phyloP scores from a whole-genome alignment of 106 monocot species.

The Apostasia ramifera region DNA sequence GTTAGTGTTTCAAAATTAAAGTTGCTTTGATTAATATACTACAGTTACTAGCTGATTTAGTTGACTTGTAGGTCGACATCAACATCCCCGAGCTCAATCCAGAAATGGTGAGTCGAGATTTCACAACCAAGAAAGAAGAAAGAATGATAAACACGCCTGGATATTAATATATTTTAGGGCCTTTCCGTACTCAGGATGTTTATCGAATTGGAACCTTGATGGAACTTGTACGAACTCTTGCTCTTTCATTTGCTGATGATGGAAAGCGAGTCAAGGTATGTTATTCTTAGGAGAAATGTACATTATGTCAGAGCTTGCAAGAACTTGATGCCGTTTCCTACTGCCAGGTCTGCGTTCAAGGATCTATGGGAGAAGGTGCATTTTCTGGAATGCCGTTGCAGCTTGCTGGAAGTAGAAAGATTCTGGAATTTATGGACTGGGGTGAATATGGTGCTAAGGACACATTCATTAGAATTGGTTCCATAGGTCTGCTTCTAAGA shows the following conservation, averaged over 20 bases:
- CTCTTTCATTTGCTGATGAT: slow-evolving; percentile 98
- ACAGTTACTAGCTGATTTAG: neutral
- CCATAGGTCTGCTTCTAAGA: slow-evolving; percentile 52
- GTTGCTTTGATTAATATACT: too few species aligned
- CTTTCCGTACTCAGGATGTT: slow-evolving; percentile 71
- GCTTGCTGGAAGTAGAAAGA: slow-evolving; percentile 86
- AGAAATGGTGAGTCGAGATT: slow-evolving; percentile 61
- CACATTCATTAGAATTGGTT: slow-evolving; percentile 77
- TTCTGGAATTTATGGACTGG: slow-evolving; percentile 97
- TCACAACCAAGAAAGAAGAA: neutral
- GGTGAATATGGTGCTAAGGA: slow-evolving; percentile 83
- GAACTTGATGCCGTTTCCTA: neutral
- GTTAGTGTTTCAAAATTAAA: too few species aligned
- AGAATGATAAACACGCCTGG: neutral
- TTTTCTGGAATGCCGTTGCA: slow-evolving; percentile 94
- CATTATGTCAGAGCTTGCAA: neutral
- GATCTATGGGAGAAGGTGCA: slow-evolving; percentile 97
- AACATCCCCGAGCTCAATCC: slow-evolving; percentile 97
- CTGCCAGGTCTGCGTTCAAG: slow-evolving; percentile 93
- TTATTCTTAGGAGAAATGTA: neutral
- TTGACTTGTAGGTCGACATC: slow-evolving; percentile 70
- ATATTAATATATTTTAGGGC: neutral
- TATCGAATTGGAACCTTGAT: slow-evolving; percentile 94
- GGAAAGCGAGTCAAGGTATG: slow-evolving; percentile 84
- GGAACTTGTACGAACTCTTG: slow-evolving; percentile 88